Evolutionary conservation across 2,329 filamentous ascomycete genomes (phyloP), one percentile per base, ranked within the genome.

Genomic region (Teratosphaeria nubilosa): DNA sequence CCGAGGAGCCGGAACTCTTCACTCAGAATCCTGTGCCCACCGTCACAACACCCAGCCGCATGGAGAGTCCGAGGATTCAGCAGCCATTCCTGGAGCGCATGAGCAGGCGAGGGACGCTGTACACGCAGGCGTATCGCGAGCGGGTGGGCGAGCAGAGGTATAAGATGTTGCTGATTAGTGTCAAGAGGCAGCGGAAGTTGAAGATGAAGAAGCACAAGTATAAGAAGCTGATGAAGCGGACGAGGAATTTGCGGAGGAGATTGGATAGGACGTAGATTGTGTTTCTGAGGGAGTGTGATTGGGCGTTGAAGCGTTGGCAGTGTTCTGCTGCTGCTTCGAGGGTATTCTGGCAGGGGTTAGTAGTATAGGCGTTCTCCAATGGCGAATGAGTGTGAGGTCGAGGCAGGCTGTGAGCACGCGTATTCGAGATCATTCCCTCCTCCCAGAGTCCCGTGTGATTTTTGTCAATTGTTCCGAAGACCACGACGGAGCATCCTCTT

Each of bases 121-220:
- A 82, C 53, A 54, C 62, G 32, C 60, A 72, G 20, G 52, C 59
- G 10, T 62, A 65, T 25, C 25, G 22, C 50, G 56, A 61, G 22
- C 60, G 58, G 37, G 58, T 62, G 55, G 51, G 58, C 24, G 57
- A 57, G n/a, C 56, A 55, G 54, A 51, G 54, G 9, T 51, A 51
- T 22, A 69, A 68, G 60, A 91, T 96, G 86, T 77, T 86, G 61
- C 83, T 90, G 63, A 90, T 99, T 72, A 95, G 90, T 71, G 92
- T 96, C 66, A 91, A 87, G 80, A 83, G 94, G 74, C 90, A 95
- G 76, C 82, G 91, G 71, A 95, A 94, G 78, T 78, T 96, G 70
- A 96, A 91, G 84, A 99, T 99, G 91, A 99, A 99, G 88, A 99
- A 97, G 84, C 92, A 97, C 83, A 99, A 99, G 86, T 96, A 96